Evolutionary conservation across 805 yeast genomes (phyloP).

Genomic region (Metschnikowia sp.): DNA sequence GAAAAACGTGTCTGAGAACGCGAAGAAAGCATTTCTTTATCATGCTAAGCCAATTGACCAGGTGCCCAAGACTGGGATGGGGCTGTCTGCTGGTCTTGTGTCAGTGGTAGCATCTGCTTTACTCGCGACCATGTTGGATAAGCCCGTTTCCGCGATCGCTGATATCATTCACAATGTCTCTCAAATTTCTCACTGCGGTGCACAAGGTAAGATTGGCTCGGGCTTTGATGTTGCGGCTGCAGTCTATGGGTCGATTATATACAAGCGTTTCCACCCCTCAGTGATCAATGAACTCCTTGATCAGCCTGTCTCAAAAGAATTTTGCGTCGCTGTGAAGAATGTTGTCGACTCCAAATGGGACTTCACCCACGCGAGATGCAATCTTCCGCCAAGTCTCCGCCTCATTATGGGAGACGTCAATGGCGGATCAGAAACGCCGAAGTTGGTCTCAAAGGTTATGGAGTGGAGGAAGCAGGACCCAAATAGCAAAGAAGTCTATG

Average conservation of each 20-base stretch:
- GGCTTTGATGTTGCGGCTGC: constrained; percentile 98
- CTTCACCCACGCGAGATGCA: constrained; percentile 49
- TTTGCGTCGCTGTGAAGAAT: constrained; percentile 21
- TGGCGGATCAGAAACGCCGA: constrained; percentile 94
- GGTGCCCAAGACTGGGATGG: constrained; percentile 92
- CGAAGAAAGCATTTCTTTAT: constrained; percentile 47
- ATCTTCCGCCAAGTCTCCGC: constrained; percentile 65
- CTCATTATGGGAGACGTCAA: constrained; percentile 90
- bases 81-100: constrained; percentile 93
- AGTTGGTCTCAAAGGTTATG: constrained; percentile 72
- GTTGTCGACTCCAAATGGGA: constrained; percentile 58
- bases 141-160: constrained; percentile 13
- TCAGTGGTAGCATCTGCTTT: constrained; percentile 74
- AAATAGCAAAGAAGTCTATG: constrained; percentile 51
- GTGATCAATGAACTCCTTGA: constrained; percentile 41
- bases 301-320: constrained; percentile 14
- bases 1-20: constrained; percentile 31
- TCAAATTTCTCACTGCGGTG: constrained; percentile 87
- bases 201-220: constrained; percentile 93
- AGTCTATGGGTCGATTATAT: constrained; percentile 81
- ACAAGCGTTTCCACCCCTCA: constrained; percentile 67
- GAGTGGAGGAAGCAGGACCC: constrained; percentile 61
- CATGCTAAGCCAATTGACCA: constrained; percentile 59
- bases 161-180: constrained; percentile 72
- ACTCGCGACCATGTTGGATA: constrained; percentile 33